These are phyloP conservation scores for Pezicula radicicola DNA, from an alignment of 2,329 filamentous ascomycete genomes.

Conservation along the genomic window DNA sequence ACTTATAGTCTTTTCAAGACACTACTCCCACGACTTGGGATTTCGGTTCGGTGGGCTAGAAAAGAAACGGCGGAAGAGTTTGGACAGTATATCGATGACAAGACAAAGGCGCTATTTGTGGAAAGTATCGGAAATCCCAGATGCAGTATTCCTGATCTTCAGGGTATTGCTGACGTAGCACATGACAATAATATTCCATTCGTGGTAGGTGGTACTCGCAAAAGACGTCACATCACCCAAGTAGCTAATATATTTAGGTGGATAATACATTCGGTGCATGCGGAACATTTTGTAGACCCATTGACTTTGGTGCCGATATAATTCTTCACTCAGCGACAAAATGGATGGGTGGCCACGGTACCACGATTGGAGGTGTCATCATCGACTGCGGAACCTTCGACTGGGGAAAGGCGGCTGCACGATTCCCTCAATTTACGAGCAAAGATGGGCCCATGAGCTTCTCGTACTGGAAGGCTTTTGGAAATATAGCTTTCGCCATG, in stretches of 20 bases:
- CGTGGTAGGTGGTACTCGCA: constrained; percentile 32
- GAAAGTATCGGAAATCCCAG: constrained; percentile 92
- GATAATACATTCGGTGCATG: constrained; percentile 97
- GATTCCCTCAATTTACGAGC: neutral
- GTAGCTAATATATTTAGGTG: constrained; percentile 44
- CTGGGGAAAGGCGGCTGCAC: constrained; percentile 63
- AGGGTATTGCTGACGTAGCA: constrained; percentile 78
- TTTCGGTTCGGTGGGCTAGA: constrained; percentile 81
- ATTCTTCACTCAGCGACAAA: constrained; percentile 94
- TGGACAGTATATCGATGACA: constrained; percentile 79
- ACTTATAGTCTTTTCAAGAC: constrained; percentile 99
- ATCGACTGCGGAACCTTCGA: constrained; percentile 90
- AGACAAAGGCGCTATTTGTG: constrained; percentile 87
- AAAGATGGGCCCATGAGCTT: neutral
- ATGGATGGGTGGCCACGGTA: constrained; percentile 96
- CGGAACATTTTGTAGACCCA: constrained; percentile 82
- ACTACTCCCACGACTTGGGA: constrained; percentile 79
- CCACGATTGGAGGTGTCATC: constrained; percentile 83
- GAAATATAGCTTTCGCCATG: neutral
- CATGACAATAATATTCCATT: constrained; percentile 61
- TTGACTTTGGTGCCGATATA: constrained; percentile 89
- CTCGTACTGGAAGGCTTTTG: neutral
- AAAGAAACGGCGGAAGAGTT: constrained; percentile 80
- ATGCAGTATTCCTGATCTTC: constrained; percentile 93
- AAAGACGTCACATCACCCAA: neutral